Conservation (phyloP, 208 protist genomes). For the Leishmania arabica region DNA sequence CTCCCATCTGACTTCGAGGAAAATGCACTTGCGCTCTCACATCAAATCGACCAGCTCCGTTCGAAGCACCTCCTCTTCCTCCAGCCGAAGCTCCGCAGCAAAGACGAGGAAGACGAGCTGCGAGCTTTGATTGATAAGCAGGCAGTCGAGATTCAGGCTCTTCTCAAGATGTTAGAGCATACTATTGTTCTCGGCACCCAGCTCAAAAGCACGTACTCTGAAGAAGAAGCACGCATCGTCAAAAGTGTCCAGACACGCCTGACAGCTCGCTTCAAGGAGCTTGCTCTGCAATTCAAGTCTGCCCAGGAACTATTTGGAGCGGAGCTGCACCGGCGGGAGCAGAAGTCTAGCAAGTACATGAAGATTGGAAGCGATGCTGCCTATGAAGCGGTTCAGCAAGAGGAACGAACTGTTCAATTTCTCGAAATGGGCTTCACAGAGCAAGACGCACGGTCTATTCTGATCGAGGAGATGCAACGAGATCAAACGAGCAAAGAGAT, state of each 20-base stretch:
- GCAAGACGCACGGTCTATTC: constrained; percentile 73
- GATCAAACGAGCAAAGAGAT: constrained; percentile 75
- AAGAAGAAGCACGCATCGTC: constrained; percentile 55
- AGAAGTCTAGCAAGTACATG: constrained; percentile 55
- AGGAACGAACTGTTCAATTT: constrained; percentile 67
- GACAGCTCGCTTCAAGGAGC: constrained; percentile 37
- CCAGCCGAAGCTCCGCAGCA: constrained; percentile 48
- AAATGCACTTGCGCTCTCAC: constrained; percentile 1
- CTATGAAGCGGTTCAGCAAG: constrained; percentile 54
- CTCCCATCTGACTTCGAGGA: constrained; percentile 28
- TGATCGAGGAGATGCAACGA: constrained; percentile 63
- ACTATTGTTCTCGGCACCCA: constrained; percentile 57
- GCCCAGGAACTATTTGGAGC: constrained; percentile 63
- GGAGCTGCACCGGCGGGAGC: constrained; percentile 49
- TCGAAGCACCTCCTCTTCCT: constrained; percentile 54
- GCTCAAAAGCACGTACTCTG: constrained; percentile 34
- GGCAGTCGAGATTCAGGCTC: constrained; percentile 41
- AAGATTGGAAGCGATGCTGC: constrained; percentile 62
- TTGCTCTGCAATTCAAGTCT: constrained; percentile 52
- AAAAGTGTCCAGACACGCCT: constrained; percentile 55
- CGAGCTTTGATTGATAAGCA: constrained; percentile 41
- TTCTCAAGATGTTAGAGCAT: constrained; percentile 70
- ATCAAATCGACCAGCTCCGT: constrained; percentile 44
- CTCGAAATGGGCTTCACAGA: constrained; percentile 82
- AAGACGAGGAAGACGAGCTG: constrained; percentile 50